Evolutionary conservation across 768 basidiomycete species (phyloP), one percentile per base, ranked within the genome.

Genomic region (Mycena rebaudengoi): DNA sequence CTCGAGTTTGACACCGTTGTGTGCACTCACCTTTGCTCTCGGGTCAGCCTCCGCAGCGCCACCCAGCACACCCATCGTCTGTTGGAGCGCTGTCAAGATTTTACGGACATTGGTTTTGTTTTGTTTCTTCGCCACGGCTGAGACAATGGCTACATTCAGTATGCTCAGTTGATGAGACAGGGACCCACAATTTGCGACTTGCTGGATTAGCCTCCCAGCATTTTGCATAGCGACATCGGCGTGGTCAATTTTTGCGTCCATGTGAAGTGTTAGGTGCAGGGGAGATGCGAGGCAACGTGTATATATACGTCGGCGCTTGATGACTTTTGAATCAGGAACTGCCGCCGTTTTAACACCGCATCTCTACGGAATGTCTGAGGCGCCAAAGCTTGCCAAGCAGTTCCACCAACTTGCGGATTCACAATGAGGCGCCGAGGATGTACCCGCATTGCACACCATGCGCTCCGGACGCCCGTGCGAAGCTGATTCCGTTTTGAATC

Each of bases 241-340:
- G 12, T 43, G 54, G 14, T 56, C 54, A 29, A 56, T 56, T 20
- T 45, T 56, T 14, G 41, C 41, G 21, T 56, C 54, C 54, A 56
- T 44, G 50, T n/a, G n/a, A n/a, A n/a, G n/a, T n/a, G n/a, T n/a
- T n/a, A n/a, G n/a, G n/a, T n/a, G n/a, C n/a, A n/a, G n/a, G n/a
- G n/a, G n/a, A n/a, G n/a, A n/a, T n/a, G n/a, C n/a, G n/a, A n/a
- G n/a, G n/a, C n/a, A n/a, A n/a, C n/a, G n/a, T n/a, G n/a, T n/a
- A n/a, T n/a, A n/a, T n/a, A n/a, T n/a, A n/a, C n/a, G n/a, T n/a
- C n/a, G n/a, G n/a, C n/a, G n/a, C n/a, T n/a, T n/a, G n/a, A n/a
- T n/a, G n/a, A n/a, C n/a, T n/a, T n/a, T n/a, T n/a, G n/a, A n/a
- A n/a, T n/a, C n/a, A n/a, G n/a, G n/a, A n/a, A n/a, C n/a, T n/a